Conservation (phyloP, 768 basidiomycete species). For the Mycena galericulata region DNA sequence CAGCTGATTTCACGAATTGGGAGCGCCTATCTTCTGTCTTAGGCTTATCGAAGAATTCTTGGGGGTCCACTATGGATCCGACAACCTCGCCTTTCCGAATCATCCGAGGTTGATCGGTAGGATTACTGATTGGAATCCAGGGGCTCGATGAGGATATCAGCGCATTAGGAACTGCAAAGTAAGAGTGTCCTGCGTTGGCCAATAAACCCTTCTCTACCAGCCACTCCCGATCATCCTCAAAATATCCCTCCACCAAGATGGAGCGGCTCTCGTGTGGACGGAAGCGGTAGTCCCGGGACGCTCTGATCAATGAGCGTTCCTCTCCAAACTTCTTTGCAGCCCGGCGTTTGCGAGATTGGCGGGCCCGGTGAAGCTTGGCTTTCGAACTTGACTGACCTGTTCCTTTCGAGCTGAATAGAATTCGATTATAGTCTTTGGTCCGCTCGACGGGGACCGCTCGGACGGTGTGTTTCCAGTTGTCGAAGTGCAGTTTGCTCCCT, state of each 20-base stretch:
- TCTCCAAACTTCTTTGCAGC: not conserved
- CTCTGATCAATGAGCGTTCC: not conserved
- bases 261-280: not conserved
- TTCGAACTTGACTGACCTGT: not conserved
- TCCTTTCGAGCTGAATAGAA: not conserved
- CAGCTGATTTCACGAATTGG: not conserved
- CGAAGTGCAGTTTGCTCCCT: not conserved
- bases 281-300: not conserved
- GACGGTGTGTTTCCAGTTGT: not conserved
- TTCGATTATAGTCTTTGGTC: not conserved
- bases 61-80: not conserved
- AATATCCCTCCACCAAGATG: not conserved
- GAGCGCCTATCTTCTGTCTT: not conserved
- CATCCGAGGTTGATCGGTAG: not conserved
- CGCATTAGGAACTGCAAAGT: not conserved
- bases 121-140: not conserved
- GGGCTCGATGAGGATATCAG: not conserved
- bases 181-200: not conserved
- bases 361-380: not conserved
- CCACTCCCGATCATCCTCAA: not conserved
- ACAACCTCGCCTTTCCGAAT: not conserved
- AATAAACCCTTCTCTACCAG: constrained; percentile 1
- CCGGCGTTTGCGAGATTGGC: not conserved
- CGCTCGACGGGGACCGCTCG: not conserved
- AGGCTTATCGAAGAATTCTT: not conserved